Base-by-base conservation (phyloP, 106 monocot species). In the Iris macrosiphon region DNA sequence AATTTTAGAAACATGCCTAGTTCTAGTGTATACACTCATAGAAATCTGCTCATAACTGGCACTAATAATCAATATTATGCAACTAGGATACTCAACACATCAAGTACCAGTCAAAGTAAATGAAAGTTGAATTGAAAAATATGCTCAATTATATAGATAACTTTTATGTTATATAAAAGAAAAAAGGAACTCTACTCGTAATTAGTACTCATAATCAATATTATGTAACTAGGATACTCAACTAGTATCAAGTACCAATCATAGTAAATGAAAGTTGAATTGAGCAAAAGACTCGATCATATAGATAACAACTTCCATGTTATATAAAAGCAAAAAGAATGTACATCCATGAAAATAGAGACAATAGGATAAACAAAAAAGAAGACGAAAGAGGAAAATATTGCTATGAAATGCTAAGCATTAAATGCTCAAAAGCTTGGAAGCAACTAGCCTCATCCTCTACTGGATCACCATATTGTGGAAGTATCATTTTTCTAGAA, bases 401-500 rank as follows among this genome's bases (percentile, higher is more conserved):
- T 21, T n/a, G n/a, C 7, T 10, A 27, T 11, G 29, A 26, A 34
- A 3, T 46, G 33, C 8, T 21, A 60, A 41, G 17, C 14, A 55
- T 19, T 8, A 40, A 34, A 48, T 47, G 33, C 6, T 17, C 28
- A 43, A n/a, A n/a, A 22, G 50, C 25, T 13, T 21, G 15, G 40
- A 67, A 35, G 41, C 27, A 6, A 63, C 48, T 43, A 42, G 83
- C 96, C 96, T 98, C 96, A 64, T 90, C 90, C 23, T 78, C 69
- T 40, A 57, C 23, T 45, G 67, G 69, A 49, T 98, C 87, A 59
- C 91, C 90, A 67, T 98, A 98, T 25, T 90, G 86, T 31, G 90
- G 77, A 63, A 98, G 87, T 20, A 98, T 90, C 13, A 71, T 65
- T 51, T 69, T 98, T 51, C 34, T 41, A 67, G 77, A 67, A 48